phyloP scores from a whole-genome alignment of 179 eudicot species.

The Corrigiola litoralis region DNA sequence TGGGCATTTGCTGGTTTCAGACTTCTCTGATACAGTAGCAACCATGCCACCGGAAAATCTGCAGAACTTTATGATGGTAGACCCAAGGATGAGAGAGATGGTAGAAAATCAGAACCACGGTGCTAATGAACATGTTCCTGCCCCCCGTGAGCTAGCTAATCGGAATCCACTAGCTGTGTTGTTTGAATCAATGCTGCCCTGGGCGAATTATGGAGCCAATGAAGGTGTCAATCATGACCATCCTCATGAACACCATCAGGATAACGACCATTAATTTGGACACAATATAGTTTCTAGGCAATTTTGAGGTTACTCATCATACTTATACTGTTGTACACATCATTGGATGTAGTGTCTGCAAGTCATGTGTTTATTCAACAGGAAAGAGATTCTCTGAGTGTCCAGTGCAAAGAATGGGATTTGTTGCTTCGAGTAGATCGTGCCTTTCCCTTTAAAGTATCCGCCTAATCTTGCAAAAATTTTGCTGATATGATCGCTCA shows the following conservation, averaged over 20 bases:
- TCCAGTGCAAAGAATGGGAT: too few relatives aligned
- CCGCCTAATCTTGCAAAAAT: too few relatives aligned
- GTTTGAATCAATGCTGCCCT: conserved; percentile 82
- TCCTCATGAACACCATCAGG: conserved; percentile 20
- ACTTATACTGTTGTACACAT: conserved; percentile 4
- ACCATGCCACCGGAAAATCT: conserved; percentile 91
- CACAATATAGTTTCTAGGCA: not conserved
- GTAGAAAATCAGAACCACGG: conserved; percentile 42
- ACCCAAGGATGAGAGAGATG: conserved; percentile 52
- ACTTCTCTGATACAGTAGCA: conserved; percentile 87
- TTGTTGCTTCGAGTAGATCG: too few relatives aligned
- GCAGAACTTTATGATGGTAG: conserved; percentile 73
- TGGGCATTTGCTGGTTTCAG: conserved; percentile 64
- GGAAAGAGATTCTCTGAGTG: not conserved
- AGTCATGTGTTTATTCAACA: not conserved
- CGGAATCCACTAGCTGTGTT: conserved; percentile 73
- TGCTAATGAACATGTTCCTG: conserved; percentile 38
- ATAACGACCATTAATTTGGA: conserved; percentile 15
- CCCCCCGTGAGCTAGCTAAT: conserved; percentile 62
- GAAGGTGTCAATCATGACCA: conserved; percentile 35
- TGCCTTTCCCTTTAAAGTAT: too few relatives aligned
- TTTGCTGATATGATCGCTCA: too few relatives aligned
- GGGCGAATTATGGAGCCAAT: conserved; percentile 66
- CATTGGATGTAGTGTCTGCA: conserved; percentile 6
- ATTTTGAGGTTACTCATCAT: conserved; percentile 6